Conservation (phyloP, 1,284 basidiomycete species). For the Apiotrichum gracile region DNA sequence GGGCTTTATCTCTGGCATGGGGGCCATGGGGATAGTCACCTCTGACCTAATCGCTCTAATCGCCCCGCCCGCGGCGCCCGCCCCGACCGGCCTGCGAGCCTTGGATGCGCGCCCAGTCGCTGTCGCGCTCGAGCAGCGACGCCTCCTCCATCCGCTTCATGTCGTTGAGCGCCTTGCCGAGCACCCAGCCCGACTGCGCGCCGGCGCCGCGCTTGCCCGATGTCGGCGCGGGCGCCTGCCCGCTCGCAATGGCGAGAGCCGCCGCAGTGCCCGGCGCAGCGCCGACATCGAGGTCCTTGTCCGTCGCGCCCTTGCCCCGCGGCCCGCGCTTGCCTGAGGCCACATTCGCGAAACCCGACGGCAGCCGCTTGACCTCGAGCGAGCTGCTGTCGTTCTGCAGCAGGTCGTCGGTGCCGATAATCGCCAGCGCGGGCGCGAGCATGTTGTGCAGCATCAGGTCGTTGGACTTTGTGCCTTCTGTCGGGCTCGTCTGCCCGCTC, state of each 20-base stretch:
- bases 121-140: slow-evolving; percentile 41
- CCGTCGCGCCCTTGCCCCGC: slow-evolving; percentile 27
- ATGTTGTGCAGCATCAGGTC: slow-evolving; percentile 37
- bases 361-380: slow-evolving; percentile 37
- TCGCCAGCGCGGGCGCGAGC: slow-evolving; percentile 34
- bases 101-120: slow-evolving; percentile 46
- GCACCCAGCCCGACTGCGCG: slow-evolving; percentile 34
- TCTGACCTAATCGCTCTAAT: slow-evolving; percentile 28
- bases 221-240: slow-evolving; percentile 19
- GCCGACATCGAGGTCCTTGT: slow-evolving; percentile 22
- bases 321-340: slow-evolving; percentile 36
- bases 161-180: slow-evolving; percentile 45
- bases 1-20: too few relatives aligned
- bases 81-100: slow-evolving; percentile 29
- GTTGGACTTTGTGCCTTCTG: slow-evolving; percentile 25
- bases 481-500: slow-evolving; percentile 11
- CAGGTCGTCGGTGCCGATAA: slow-evolving; percentile 42
- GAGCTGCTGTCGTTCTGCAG: slow-evolving; percentile 37
- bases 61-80: slow-evolving; percentile 30
- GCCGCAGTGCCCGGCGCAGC: slow-evolving; percentile 37
- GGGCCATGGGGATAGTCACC: too few relatives aligned
- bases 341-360: slow-evolving; percentile 21
- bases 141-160: slow-evolving; percentile 44
- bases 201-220: slow-evolving; percentile 30
- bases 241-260: slow-evolving; percentile 34